Percentiles rank a stretch among this genome's conserved stretches.
phyloP scores from a whole-genome alignment of 495 filamentous ascomycete species.

The Aspergillus kassunensis region DNA sequence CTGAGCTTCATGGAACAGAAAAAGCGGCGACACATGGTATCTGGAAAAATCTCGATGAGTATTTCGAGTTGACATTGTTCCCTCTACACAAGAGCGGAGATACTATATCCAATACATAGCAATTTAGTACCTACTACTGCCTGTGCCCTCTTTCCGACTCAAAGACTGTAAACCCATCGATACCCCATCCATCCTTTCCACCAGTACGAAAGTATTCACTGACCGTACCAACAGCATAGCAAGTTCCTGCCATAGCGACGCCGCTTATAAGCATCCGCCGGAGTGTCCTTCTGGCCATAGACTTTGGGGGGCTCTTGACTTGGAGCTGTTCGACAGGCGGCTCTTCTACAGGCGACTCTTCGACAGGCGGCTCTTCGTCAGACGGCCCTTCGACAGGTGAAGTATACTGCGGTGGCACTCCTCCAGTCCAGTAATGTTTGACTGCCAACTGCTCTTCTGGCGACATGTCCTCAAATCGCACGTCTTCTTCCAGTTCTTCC shows the following conservation, averaged over 20 bases:
- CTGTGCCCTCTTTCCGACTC: conserved; percentile 37
- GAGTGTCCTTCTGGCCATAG: conserved; percentile 29
- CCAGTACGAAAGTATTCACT: conserved; percentile 62
- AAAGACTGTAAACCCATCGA: conserved; percentile 48
- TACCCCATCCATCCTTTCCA: conserved; percentile 49
- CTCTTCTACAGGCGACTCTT: not conserved
- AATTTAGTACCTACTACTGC: conserved; percentile 3
- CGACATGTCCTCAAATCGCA: too few species aligned
- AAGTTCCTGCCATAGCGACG: conserved; percentile 55
- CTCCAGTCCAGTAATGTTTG: too few species aligned
- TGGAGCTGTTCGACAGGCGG: not conserved
- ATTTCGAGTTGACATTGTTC: not conserved
- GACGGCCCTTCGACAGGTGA: not conserved
- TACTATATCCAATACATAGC: not conserved
- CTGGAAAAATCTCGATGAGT: too few species aligned
- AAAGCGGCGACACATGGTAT: not conserved
- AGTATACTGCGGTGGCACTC: too few species aligned
- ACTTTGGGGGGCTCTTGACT: conserved; percentile 13
- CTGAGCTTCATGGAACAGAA: too few species aligned
- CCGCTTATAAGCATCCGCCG: conserved; percentile 56
- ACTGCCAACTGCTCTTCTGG: too few species aligned
- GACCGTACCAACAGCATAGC: conserved; percentile 67
- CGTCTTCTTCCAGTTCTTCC: too few species aligned
- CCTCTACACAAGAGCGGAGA: conserved; percentile 6
- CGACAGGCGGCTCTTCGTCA: not conserved